phyloP scores from a whole-genome alignment of 768 basidiomycete genomes.

The Boletus subcaerulescens region DNA sequence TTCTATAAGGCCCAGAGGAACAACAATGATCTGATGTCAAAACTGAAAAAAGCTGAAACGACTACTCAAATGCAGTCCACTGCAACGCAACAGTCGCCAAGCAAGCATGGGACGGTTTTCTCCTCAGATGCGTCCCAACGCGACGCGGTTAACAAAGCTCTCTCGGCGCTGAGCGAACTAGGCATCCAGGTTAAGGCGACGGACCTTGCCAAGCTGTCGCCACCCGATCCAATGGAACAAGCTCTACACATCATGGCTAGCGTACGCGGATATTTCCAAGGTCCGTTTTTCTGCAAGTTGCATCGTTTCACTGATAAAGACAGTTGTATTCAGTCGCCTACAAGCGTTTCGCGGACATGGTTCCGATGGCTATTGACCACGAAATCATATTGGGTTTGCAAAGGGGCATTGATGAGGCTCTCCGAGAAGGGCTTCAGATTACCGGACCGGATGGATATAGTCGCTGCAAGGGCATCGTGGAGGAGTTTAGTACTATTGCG shows the following conservation, averaged over 20 bases:
- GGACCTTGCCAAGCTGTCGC: slow-evolving; percentile 47
- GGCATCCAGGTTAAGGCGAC: slow-evolving; percentile 34
- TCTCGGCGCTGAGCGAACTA: slow-evolving; percentile 2
- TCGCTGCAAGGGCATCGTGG: slow-evolving; percentile 48
- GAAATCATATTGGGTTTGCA: slow-evolving; percentile 42
- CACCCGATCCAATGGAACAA: slow-evolving; percentile 48
- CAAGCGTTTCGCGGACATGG: slow-evolving; percentile 39
- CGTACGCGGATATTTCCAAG: slow-evolving; percentile 69
- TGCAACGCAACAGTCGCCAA: too few species aligned
- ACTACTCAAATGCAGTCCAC: neutral
- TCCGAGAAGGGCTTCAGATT: slow-evolving; percentile 49
- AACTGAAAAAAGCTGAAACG: neutral
- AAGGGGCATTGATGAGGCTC: slow-evolving; percentile 39
- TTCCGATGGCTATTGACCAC: slow-evolving; percentile 37
- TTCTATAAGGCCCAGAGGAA: slow-evolving; percentile 40
- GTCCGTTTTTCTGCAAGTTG: slow-evolving; percentile 28
- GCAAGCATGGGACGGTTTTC: too few species aligned
- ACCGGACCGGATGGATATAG: slow-evolving; percentile 42
- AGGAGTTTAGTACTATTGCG: slow-evolving; percentile 46
- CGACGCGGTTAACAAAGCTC: slow-evolving; percentile 30
- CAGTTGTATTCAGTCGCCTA: slow-evolving; percentile 36
- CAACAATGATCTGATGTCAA: neutral
- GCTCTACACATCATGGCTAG: slow-evolving; percentile 64
- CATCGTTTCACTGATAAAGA: neutral
- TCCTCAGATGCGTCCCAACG: too few species aligned